phyloP scores from a whole-genome alignment of 306 rosid genomes.

The Pachyrhizus erosus region DNA sequence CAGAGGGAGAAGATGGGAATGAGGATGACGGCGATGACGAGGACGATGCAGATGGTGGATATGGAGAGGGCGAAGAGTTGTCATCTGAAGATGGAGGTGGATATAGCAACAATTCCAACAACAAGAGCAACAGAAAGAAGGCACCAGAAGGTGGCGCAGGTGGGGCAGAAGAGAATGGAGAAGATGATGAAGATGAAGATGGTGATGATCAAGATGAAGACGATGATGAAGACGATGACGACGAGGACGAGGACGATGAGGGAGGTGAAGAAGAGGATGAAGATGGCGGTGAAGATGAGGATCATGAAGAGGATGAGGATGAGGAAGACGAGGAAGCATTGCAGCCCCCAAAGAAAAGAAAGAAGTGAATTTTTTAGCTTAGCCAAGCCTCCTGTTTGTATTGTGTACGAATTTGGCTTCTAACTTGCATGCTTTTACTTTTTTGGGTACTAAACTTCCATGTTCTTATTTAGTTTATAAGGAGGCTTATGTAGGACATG shows the following conservation, averaged over 20 bases:
- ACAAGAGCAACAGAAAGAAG: slow-evolving; percentile 75
- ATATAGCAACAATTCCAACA: slow-evolving; percentile 64
- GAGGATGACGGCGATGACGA: slow-evolving; percentile 64
- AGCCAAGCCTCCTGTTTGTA: slow-evolving; percentile 47
- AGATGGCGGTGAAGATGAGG: slow-evolving; percentile 58
- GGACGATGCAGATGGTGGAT: slow-evolving; percentile 67
- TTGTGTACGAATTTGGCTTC: slow-evolving; percentile 50
- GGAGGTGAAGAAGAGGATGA: slow-evolving; percentile 64
- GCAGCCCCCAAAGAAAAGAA: slow-evolving; percentile 97
- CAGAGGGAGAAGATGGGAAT: slow-evolving; percentile 64
- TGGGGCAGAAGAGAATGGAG: slow-evolving; percentile 74
- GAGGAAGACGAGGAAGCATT: slow-evolving; percentile 82
- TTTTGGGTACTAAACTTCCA: slow-evolving; percentile 48
- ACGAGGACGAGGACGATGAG: slow-evolving; percentile 43
- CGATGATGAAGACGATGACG: slow-evolving; percentile 47
- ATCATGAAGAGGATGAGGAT: slow-evolving; percentile 65
- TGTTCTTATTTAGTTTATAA: slow-evolving; percentile 49
- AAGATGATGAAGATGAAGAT: slow-evolving; percentile 67
- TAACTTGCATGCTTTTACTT: slow-evolving; percentile 54
- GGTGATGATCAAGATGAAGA: slow-evolving; percentile 56
- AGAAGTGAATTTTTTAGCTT: slow-evolving; percentile 61
- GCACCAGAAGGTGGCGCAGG: slow-evolving; percentile 67
- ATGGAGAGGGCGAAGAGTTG: slow-evolving; percentile 77
- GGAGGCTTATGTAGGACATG: slow-evolving; percentile 65
- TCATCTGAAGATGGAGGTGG: slow-evolving; percentile 84